phyloP scores from a whole-genome alignment of 257 asterid genomes.

The Lycium barbarum region DNA sequence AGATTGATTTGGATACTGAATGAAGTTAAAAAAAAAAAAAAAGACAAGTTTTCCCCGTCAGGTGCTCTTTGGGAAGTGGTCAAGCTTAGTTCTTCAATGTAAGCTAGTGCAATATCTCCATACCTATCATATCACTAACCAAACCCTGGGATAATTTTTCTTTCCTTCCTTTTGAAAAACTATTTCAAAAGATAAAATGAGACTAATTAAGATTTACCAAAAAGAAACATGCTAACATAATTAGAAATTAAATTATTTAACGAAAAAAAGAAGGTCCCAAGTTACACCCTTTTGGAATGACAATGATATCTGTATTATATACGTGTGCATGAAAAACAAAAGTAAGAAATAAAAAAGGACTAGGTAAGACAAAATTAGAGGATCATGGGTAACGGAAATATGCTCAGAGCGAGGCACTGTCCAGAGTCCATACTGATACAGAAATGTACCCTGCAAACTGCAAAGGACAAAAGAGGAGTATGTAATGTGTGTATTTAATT shows the following conservation, averaged over 20 bases:
- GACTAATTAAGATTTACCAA: background rate
- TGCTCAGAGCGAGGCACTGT: background rate
- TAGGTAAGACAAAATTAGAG: background rate
- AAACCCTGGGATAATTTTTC: background rate
- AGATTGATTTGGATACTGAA: too few species aligned
- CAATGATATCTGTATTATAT: background rate
- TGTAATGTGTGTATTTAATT: slow-evolving; percentile 27
- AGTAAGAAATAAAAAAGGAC: background rate
- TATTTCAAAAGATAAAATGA: background rate
- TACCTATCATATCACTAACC: background rate
- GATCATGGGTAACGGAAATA: background rate
- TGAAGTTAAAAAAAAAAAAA: background rate
- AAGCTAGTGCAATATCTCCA: background rate
- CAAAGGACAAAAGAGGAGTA: background rate
- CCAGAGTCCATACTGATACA: background rate
- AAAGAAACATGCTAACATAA: background rate
- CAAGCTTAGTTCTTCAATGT: background rate
- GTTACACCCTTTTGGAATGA: background rate
- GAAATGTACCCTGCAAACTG: slow-evolving; percentile 27
- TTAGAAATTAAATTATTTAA: background rate
- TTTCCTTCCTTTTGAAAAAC: background rate
- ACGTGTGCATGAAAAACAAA: background rate
- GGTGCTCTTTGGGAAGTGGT: background rate
- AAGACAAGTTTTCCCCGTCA: background rate
- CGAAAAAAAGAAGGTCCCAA: background rate